phyloP scores from a whole-genome alignment of 768 basidiomycete species.

The Rossbeevera mucosa region DNA sequence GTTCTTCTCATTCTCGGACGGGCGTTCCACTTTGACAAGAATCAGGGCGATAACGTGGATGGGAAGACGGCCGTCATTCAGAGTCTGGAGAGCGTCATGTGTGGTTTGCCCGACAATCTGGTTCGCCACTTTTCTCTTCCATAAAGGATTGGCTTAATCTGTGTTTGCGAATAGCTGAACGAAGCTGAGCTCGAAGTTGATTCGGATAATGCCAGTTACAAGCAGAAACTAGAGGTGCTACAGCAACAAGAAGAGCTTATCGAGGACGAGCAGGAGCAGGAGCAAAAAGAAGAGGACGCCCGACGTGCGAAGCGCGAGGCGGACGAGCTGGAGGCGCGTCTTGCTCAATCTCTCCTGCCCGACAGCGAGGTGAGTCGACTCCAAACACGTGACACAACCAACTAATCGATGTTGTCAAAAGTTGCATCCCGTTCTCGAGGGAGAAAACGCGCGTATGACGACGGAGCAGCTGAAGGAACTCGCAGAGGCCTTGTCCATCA shows the following conservation, averaged over 20 bases:
- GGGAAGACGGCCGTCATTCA: constrained; percentile 78
- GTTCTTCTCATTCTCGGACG: constrained; percentile 90
- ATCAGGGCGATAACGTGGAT: constrained; percentile 67
- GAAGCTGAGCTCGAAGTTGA: constrained; percentile 97
- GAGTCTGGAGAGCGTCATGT: constrained; percentile 85
- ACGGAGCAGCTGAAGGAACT: constrained; percentile 93
- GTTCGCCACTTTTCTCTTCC: constrained; percentile 44
- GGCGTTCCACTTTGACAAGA: constrained; percentile 90
- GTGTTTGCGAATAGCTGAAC: constrained; percentile 57
- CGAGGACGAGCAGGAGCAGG: constrained; percentile 98
- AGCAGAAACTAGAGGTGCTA: constrained; percentile 96
- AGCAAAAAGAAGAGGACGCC: constrained; percentile 91
- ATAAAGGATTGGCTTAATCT: background rate
- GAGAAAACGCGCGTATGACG: constrained; percentile 91
- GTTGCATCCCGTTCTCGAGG: constrained; percentile 58
- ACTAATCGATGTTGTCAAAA: constrained; percentile 22
- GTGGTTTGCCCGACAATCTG: constrained; percentile 90
- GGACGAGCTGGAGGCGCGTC: constrained; percentile 70
- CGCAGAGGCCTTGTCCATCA: constrained; percentile 81
- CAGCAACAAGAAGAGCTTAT: constrained; percentile 99
- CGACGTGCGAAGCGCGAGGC: constrained; percentile 79
- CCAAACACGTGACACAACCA: background rate
- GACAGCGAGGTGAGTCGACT: constrained; percentile 70
- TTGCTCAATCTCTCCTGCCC: constrained; percentile 79
- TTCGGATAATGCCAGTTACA: constrained; percentile 90